These are phyloP conservation scores for Cladosporium sp. DNA, from an alignment of 2,329 filamentous ascomycete genomes.

Conservation along the genomic window DNA sequence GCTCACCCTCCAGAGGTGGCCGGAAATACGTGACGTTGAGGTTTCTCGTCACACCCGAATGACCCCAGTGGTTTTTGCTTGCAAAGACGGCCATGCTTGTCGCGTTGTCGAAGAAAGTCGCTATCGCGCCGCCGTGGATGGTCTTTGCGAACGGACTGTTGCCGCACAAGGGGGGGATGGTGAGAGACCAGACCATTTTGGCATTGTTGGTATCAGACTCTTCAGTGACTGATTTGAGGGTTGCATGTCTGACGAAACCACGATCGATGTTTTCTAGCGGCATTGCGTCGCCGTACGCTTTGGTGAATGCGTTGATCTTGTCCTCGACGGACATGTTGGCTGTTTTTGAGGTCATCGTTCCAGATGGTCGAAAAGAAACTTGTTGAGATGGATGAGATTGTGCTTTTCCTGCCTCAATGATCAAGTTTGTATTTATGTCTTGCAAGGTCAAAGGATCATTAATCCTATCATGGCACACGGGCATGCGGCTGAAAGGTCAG, in stretches of 20 bases:
- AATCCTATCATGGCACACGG: neutral
- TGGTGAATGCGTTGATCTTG: neutral
- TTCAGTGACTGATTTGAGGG: constrained; percentile 2
- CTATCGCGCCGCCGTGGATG: constrained; percentile 47
- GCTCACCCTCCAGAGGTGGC: constrained; percentile 43
- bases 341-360: neutral
- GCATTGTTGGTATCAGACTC: constrained; percentile 10
- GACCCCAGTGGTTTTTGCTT: constrained; percentile 41
- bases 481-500: neutral
- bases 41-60: constrained; percentile 44
- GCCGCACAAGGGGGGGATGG: neutral
- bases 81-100: constrained; percentile 44
- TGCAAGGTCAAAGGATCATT: neutral
- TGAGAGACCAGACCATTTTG: constrained; percentile 7
- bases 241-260: constrained; percentile 1
- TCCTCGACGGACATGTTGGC: neutral
- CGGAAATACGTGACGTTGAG: constrained; percentile 50
- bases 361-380: neutral
- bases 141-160: constrained; percentile 19
- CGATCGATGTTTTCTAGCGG: constrained; percentile 9
- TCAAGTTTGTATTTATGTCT: neutral
- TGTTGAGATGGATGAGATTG: neutral
- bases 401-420: neutral
- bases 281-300: neutral
- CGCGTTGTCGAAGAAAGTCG: constrained; percentile 57